These are phyloP conservation scores for Periconia macrospinosa DNA, from an alignment of 2,329 filamentous ascomycete genomes.

Conservation along the genomic window DNA sequence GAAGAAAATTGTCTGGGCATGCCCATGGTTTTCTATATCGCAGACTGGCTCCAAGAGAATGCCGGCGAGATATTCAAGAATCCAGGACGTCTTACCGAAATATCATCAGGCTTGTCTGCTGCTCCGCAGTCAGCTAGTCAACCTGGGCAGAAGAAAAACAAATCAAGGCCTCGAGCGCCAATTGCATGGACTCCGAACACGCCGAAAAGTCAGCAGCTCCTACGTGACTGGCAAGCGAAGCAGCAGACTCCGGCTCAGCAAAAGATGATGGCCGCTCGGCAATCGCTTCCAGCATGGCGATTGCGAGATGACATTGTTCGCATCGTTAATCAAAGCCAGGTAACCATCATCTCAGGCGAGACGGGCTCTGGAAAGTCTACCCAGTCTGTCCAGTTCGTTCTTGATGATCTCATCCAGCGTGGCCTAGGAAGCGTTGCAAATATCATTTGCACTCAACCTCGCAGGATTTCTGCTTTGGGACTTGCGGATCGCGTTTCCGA, in stretches of 20 bases:
- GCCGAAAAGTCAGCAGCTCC: conserved; percentile 59
- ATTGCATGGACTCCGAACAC: conserved; percentile 67
- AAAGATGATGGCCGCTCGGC: conserved; percentile 73
- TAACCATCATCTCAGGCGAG: conserved; percentile 95
- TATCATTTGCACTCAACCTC: conserved; percentile 93
- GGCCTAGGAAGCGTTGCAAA: conserved; percentile 77
- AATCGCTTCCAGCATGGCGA: conserved; percentile 83
- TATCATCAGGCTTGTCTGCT: conserved; percentile 73
- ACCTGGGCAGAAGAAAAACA: conserved; percentile 19
- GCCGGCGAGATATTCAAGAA: conserved; percentile 80
- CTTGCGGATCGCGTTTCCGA: conserved; percentile 93
- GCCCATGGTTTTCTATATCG: conserved; percentile 86
- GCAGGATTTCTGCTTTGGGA: conserved; percentile 90
- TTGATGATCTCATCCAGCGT: conserved; percentile 83
- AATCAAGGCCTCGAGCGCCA: conserved; percentile 45
- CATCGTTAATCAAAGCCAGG: conserved; percentile 75
- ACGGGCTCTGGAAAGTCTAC: conserved; percentile 97
- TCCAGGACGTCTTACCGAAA: conserved; percentile 81
- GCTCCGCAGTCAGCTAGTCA: conserved; percentile 36
- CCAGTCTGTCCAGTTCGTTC: conserved; percentile 92
- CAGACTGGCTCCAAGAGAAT: conserved; percentile 89
- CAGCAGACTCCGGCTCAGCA: conserved; percentile 68
- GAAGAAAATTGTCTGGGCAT: conserved; percentile 73
- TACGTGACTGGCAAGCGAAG: conserved; percentile 67
- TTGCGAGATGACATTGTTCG: conserved; percentile 75